Base-by-base conservation (phyloP, 768 basidiomycete species). In the Kwoniella shandongensis region DNA sequence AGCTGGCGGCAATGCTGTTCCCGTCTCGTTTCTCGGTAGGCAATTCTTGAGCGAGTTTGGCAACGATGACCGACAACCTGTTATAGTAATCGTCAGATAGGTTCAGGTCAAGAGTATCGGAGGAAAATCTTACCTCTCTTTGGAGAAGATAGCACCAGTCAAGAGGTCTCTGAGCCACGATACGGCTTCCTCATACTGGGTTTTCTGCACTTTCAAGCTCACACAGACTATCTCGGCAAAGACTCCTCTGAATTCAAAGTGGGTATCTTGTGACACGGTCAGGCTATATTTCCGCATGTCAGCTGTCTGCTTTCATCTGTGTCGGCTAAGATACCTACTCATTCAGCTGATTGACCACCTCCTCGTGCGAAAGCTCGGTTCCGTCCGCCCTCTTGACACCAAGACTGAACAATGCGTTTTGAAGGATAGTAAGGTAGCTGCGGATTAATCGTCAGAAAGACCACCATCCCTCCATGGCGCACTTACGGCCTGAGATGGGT, bases 11-110 rank as follows among this genome's bases (percentile, higher is more conserved):
- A 11, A 98, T 88, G 26, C 83, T 86, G 69, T 79, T 84, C 12
- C 92, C 94, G 70, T 90, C 87, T 36, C 96, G 84, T 80, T 97
- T 98, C 66, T 89, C 79, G 72, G 91, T 87, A 2, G 96, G 94
- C 29, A 99, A 80, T 18, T 85, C 86, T 74, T 97, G 94, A 41
- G 88, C 85, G 22, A 90, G 83, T 77, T 96, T 97, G 15, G 91
- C 90, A 44, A 89, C 80, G 25, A 84, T 85, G 47, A 98, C 85
- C 66, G 86, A 85, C 30, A 99, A 79, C 47, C 93, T 94, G 63
- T 29, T 15, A 32, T 13, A 18, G 25, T 11, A 11, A 18, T 22
- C 52, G 30, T 42, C 29, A 45, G 17, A 20, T 39, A 18, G 12
- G 25, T 15, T 44, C 26, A 36, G 27, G 42, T 17, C 38, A 27